These are phyloP conservation scores for Limnanthes douglasii DNA, from an alignment of 345 rosid genomes.

Conservation along the genomic window DNA sequence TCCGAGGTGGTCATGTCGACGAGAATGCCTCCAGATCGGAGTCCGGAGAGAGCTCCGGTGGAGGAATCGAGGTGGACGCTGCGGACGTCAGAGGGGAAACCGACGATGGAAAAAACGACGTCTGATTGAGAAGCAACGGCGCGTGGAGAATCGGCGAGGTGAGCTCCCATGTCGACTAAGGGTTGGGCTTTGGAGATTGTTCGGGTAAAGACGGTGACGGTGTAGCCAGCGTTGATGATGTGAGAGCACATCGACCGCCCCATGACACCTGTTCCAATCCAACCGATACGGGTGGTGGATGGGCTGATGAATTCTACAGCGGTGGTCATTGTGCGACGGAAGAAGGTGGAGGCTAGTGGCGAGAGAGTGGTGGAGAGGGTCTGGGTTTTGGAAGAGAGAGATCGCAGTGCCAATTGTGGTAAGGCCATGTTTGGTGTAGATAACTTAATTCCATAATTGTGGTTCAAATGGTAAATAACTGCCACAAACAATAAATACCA, in stretches of 20 bases:
- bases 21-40: constrained; percentile 55
- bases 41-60: constrained; percentile 64
- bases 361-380: too few relatives aligned
- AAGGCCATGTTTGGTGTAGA: too few relatives aligned
- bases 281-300: constrained; percentile 67
- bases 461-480: too few relatives aligned
- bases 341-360: constrained; percentile 1
- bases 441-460: too few relatives aligned
- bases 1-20: constrained; percentile 98
- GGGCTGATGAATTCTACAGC: constrained; percentile 22
- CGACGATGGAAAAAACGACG: constrained; percentile 88
- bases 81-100: constrained; percentile 83
- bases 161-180: constrained; percentile 63
- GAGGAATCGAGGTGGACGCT: constrained; percentile 60
- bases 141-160: constrained; percentile 44
- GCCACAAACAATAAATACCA: too few relatives aligned
- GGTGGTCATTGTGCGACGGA: constrained; percentile 39
- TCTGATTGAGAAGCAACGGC: constrained; percentile 60
- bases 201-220: constrained; percentile 73
- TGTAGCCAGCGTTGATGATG: constrained; percentile 64
- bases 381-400: too few relatives aligned
- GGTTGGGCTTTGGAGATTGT: constrained; percentile 71
- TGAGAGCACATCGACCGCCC: constrained; percentile 76
- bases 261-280: constrained; percentile 95
- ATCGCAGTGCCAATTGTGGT: too few relatives aligned